Base-by-base conservation (phyloP, 1,284 basidiomycete genomes). In the Cryptococcus depauperatus region DNA sequence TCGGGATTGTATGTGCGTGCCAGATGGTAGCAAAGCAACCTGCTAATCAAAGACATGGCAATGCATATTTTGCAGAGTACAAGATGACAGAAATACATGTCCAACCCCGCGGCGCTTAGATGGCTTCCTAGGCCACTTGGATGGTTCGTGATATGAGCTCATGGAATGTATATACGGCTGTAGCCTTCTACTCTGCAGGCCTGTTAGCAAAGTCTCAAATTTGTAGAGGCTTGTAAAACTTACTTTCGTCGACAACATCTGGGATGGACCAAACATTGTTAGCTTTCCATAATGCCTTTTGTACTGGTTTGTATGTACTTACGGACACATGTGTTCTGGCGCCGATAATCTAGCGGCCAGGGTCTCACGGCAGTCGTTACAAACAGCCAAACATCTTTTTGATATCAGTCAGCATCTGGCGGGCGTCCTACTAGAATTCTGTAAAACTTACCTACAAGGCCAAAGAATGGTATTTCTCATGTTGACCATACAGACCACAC, bases 401-500 rank as follows among this genome's bases (percentile, higher is more conserved):
- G 35, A 33, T 35, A 38, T 18, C 35, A 22, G 9, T 21, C 22
- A 5, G 10, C 21, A 25, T 11, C 25, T 26, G 18, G 26, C 10
- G 4, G 11, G 3, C 5, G n/a, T 13, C 27, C 18, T n/a, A 22
- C 35, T 19, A 25, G n/a, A 4, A 35, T 18, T 10, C 6, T 25
- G 37, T 7, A 29, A 18, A 18, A 51, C 57, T 50, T 50, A 59
- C 57, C 54, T 51, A 50, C 69, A 71, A 13, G 69, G 69, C 64
- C 65, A 69, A 7, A 69, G 50, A 22, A 71, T 63, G 6, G 65
- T 62, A 55, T 68, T 61, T 35, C 69, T 58, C 46, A 57, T 52
- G 33, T 66, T 58, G n/a, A 57, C 50, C 52, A 62, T 63, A 55
- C 69, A 71, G 8, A 70, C 60, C 16, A 69, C 64, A 50, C 69